Evolutionary conservation across 2,329 filamentous ascomycete genomes (phyloP).

Genomic region (Raffaelea arxii): DNA sequence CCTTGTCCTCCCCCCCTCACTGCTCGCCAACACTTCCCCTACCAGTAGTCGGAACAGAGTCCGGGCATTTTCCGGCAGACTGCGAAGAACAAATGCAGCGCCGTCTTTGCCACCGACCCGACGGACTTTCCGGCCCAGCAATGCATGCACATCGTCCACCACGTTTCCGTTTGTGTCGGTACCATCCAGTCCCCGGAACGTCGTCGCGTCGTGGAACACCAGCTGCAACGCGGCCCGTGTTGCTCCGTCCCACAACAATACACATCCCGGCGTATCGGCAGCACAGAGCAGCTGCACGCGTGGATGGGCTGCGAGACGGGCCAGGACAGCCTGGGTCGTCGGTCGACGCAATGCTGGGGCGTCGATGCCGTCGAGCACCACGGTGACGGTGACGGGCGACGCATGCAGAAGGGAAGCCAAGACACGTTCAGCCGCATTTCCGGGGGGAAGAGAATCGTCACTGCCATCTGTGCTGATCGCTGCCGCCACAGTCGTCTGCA

Average conservation of each 20-base stretch:
- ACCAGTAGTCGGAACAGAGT: conserved; percentile 79
- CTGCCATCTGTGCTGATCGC: conserved; percentile 55
- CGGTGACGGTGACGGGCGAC: conserved; percentile 40
- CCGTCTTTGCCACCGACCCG: conserved; percentile 84
- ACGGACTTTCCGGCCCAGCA: conserved; percentile 71
- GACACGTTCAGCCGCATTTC: conserved; percentile 60
- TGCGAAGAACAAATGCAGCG: conserved; percentile 81
- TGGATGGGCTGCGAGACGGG: conserved; percentile 65
- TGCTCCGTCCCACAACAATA: conserved; percentile 80
- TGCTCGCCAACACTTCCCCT: conserved; percentile 70
- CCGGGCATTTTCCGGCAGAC: conserved; percentile 83
- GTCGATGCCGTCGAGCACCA: conserved; percentile 84
- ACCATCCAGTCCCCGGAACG: conserved; percentile 60
- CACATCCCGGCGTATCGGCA: conserved; percentile 78
- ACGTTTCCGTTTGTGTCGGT: conserved; percentile 60
- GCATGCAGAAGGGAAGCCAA: conserved; percentile 52
- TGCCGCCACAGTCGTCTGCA: conserved; percentile 58
- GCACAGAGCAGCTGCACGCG: conserved; percentile 67
- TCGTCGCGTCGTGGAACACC: conserved; percentile 88
- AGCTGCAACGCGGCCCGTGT: conserved; percentile 78
- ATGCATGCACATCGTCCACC: conserved; percentile 81
- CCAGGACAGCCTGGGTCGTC: conserved; percentile 60
- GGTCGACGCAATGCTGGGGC: conserved; percentile 64
- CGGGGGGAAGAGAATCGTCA: too few species aligned
- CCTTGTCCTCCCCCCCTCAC: too few species aligned